Conservation (phyloP, 169 alveolate species). For the Cardiosporidium cionae region DNA sequence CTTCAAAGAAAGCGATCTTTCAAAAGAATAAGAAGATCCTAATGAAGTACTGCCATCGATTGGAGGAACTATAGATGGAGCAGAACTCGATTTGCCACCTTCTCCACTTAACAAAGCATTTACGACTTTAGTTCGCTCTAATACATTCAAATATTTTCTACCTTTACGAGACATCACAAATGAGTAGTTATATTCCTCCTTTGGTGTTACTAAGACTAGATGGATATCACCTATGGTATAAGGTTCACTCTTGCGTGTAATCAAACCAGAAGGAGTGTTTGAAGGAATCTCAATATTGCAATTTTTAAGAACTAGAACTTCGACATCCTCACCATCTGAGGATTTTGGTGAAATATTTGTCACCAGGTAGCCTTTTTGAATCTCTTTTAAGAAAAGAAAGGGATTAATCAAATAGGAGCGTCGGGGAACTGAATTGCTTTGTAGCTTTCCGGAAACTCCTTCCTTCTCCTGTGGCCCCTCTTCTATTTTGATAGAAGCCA, state of each 20-base stretch:
- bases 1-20: too few species aligned
- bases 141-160: slow-evolving; percentile 8
- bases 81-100: not conserved
- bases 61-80: too few species aligned
- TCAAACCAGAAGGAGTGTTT: slow-evolving; percentile 7
- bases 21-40: too few species aligned
- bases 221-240: slow-evolving; percentile 13
- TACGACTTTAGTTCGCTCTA: slow-evolving; percentile 4
- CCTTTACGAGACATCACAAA: slow-evolving; percentile 11
- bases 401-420: too few species aligned
- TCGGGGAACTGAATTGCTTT: too few species aligned
- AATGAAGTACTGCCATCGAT: too few species aligned
- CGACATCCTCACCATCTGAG: slow-evolving; percentile 15
- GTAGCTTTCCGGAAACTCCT: too few species aligned
- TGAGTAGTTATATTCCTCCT: slow-evolving; percentile 11
- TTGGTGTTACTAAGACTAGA: slow-evolving; percentile 24
- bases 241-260: slow-evolving; percentile 7
- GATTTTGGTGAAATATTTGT: too few species aligned
- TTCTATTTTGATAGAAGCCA: too few species aligned
- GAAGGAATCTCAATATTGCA: slow-evolving; percentile 10
- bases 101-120: not conserved
- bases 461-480: too few species aligned
- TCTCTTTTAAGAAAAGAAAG: too few species aligned
- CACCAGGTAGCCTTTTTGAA: too few species aligned
- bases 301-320: slow-evolving; percentile 11